A percentile compares a stretch with the other conserved stretches of the same genome.
Conservation (phyloP, 805 yeast genomes). For the Tetrapisispora nanseiensis region DNA sequence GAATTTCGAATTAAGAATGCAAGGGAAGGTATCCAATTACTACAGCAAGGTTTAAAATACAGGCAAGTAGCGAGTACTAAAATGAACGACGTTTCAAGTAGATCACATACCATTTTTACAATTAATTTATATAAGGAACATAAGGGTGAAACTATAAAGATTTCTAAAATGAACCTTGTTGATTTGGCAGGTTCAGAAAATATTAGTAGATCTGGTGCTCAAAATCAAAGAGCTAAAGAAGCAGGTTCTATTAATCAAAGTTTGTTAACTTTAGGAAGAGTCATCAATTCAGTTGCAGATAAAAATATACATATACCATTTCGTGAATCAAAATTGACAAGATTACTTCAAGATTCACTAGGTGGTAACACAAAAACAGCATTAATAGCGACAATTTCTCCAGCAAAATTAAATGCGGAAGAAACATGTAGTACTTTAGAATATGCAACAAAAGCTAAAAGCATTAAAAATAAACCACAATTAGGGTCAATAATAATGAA, state of each 20-base stretch:
- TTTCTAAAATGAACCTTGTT: conserved; percentile 49
- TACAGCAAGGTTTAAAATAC: conserved; percentile 60
- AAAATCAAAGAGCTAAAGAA: conserved; percentile 78
- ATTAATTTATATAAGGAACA: conserved; percentile 52
- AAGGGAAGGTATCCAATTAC: conserved; percentile 48
- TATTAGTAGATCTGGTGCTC: conserved; percentile 74
- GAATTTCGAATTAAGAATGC: conserved; percentile 61
- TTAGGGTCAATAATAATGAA: conserved; percentile 51
- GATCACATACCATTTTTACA: conserved; percentile 86
- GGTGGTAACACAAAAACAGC: conserved; percentile 88
- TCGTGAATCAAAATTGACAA: conserved; percentile 68
- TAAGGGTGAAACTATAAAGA: conserved; percentile 38
- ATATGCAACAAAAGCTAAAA: conserved; percentile 80
- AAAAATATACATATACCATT: conserved; percentile 67
- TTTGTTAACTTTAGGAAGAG: conserved; percentile 79
- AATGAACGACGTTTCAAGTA: conserved; percentile 74
- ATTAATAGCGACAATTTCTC: conserved; percentile 78
- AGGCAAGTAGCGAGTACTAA: conserved; percentile 86
- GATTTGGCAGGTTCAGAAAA: conserved; percentile 96
- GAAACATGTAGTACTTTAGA: conserved; percentile 81
- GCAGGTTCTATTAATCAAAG: conserved; percentile 93
- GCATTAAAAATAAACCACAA: conserved; percentile 65
- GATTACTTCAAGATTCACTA: conserved; percentile 66
- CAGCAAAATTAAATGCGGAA: conserved; percentile 65
- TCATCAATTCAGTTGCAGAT: conserved; percentile 61